Percentiles rank a stretch among this genome's conserved stretches.
Conservation (phyloP, 1,139 yeast genomes). For the Geotrichum restrictum region DNA sequence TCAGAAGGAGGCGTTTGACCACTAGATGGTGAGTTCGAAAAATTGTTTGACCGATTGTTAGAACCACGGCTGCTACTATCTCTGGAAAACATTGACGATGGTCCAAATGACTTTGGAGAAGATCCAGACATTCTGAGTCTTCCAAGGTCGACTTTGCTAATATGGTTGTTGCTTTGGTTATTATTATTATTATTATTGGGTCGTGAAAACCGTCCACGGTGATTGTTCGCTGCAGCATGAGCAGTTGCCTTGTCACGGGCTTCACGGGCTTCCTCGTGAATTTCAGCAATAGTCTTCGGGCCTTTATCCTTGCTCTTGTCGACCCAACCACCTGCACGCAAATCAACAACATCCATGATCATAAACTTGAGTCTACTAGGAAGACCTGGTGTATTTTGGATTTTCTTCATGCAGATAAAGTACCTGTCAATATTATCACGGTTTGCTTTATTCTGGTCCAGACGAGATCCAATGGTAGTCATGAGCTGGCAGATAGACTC, state of each 20-base stretch:
- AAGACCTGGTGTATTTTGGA: constrained; percentile 55
- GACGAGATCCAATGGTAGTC: constrained; percentile 77
- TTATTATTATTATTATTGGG: not conserved
- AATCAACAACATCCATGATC: constrained; percentile 83
- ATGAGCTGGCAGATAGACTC: constrained; percentile 85
- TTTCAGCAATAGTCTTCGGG: constrained; percentile 88
- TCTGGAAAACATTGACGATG: constrained; percentile 33
- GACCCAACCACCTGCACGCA: constrained; percentile 62
- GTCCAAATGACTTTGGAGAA: constrained; percentile 32
- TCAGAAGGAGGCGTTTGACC: constrained; percentile 31
- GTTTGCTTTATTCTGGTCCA: constrained; percentile 52
- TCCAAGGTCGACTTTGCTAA: constrained; percentile 8
- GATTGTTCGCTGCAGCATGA: constrained; percentile 1
- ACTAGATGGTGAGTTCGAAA: constrained; percentile 20
- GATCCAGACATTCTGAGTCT: constrained; percentile 10
- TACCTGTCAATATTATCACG: constrained; percentile 47
- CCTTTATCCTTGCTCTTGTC: constrained; percentile 55
- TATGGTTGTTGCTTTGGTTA: constrained; percentile 11
- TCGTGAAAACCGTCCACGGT: constrained; percentile 2
- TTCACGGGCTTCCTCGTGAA: constrained; percentile 64
- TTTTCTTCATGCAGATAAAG: constrained; percentile 57
- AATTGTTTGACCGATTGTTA: constrained; percentile 10
- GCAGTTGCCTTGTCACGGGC: constrained; percentile 17
- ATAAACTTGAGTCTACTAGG: constrained; percentile 82
- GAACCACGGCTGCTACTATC: constrained; percentile 24